Evolutionary conservation across 2,329 filamentous ascomycete species (phyloP), one percentile per base, ranked within the genome.

Genomic region (Calonectria crousiana): DNA sequence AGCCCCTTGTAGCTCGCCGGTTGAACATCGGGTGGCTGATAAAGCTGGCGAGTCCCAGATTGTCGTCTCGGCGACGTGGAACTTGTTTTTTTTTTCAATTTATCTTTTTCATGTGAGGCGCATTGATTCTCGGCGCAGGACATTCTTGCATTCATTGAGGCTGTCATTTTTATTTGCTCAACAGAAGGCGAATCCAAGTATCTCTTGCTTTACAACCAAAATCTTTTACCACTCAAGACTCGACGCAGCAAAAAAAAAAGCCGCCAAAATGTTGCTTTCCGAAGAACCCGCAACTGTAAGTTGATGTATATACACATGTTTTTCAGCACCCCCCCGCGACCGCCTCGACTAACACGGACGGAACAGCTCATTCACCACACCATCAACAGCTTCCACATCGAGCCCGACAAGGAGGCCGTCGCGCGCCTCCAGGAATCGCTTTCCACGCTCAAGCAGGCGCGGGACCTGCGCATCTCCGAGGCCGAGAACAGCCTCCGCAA

Each of bases 301-400:
- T 68, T 14, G n/a, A 32, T 32, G 62, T n/a, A 34, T 34, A 34
- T 34, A 34, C 10, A 47, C 34, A 20, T 34, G 14, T 26, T 1
- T 1, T 11, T 8, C 18, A 4, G 6, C 6, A 18, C 13, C 67
- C 65, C 58, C 38, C 20, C 67, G 62, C 51, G 32, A 9, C 20
- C 44, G 10, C n/a, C 30, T 8, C 6, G 56, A 62, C 70, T 78
- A 66, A 80, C 70, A 34, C 62, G 44, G 13, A 28, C 60, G 38
- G 13, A 30, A 28, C 30, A 97, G 94, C 93, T 98, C 82, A 98
- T 99, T 87, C 91, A 93, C 83, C 94, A 97, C 87, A 98, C 96
- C 52, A 94, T 97, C 81, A 90, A 93, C 81, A 98, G 98, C 89
- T 99, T 99, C 92, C 97, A 98, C 88, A 98, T 96, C 81, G 89